Evolutionary conservation across 768 basidiomycete species (phyloP), one percentile per base, ranked within the genome.

Genomic region (Stropharia rugosoannulata): DNA sequence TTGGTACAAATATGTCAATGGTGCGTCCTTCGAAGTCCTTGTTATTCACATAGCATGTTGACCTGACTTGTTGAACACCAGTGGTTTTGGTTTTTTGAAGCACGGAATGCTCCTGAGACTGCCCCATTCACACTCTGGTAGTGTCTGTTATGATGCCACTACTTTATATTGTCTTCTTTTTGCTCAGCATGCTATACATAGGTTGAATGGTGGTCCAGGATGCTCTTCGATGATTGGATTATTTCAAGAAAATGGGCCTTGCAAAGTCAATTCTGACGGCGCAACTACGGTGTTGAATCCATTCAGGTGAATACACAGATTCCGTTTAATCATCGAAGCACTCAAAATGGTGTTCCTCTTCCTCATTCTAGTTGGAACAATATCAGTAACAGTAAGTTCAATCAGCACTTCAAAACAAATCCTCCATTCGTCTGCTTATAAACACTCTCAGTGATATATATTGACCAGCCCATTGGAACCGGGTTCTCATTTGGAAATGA

Each of bases 61-160:
- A n/a, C n/a, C 15, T n/a, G 15, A 13, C 16, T 47, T 18, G 40
- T n/a, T 32, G 9, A 12, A 15, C 35, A 16, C 9, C 51, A 86
- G 85, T 87, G 83, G 84, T 88, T 87, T 63, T 88, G 86, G 84
- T 88, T 87, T 67, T 89, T 88, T 50, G 87, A 84, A 58, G 77
- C 86, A 2, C 76, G 87, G 12, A 68, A 80, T 32, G 70, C 75
- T 1, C 82, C 85, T 0, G 80, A 84, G 46, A 83, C 77, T 1
- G 85, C 85, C 0, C 86, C 86, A 0, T 82, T 89, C 62, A 85
- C 85, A 3, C 72, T 87, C 22, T 88, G 86, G 85, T 83, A 56
- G 29, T 12, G 44, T 47, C 1, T 57, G 46, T 44, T 43, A 13
- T 7, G 11, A 15, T n/a, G 3, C 27, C n/a, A n/a, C 25, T 27